These are phyloP conservation scores for Colletotrichum scovillei DNA, from an alignment of 2,329 filamentous ascomycete genomes.

Conservation along the genomic window DNA sequence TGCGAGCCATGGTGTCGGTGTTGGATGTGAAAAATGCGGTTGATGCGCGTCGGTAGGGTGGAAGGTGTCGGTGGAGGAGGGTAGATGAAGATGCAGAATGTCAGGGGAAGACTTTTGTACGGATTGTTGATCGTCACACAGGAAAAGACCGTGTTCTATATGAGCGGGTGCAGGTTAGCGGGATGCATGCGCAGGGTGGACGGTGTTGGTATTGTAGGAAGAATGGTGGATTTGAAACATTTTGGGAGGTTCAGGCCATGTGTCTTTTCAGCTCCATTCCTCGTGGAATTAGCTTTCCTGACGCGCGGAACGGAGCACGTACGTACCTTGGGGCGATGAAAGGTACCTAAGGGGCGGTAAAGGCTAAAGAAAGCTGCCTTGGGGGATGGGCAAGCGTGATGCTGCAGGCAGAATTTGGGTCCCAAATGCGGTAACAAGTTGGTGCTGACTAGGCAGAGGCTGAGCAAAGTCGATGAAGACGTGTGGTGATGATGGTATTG, in stretches of 20 bases:
- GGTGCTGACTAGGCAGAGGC: neutral
- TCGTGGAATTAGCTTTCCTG: constrained; percentile 28
- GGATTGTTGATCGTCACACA: neutral
- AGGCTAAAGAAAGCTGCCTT: neutral
- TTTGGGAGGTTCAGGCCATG: constrained; percentile 31
- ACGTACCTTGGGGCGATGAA: constrained; percentile 3
- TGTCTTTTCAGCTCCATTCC: constrained; percentile 36
- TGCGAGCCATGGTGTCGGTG: constrained; percentile 75
- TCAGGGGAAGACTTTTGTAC: neutral
- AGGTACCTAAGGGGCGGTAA: neutral
- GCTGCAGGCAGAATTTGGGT: neutral
- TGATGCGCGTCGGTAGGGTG: neutral
- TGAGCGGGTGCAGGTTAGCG: constrained; percentile 17
- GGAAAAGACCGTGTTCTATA: constrained; percentile 27
- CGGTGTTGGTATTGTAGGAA: neutral
- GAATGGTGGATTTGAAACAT: constrained; percentile 29
- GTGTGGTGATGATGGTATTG: constrained; percentile 9
- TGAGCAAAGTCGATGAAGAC: constrained; percentile 11
- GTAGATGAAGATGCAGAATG: neutral
- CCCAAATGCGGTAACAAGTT: neutral
- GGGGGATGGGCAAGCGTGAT: neutral
- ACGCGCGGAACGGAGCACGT: constrained; percentile 20
- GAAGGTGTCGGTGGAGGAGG: neutral
- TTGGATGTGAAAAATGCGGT: neutral
- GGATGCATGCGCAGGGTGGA: neutral